Evolutionary conservation across 2,329 filamentous ascomycete genomes (phyloP).

Genomic region (Verticillium longisporum): DNA sequence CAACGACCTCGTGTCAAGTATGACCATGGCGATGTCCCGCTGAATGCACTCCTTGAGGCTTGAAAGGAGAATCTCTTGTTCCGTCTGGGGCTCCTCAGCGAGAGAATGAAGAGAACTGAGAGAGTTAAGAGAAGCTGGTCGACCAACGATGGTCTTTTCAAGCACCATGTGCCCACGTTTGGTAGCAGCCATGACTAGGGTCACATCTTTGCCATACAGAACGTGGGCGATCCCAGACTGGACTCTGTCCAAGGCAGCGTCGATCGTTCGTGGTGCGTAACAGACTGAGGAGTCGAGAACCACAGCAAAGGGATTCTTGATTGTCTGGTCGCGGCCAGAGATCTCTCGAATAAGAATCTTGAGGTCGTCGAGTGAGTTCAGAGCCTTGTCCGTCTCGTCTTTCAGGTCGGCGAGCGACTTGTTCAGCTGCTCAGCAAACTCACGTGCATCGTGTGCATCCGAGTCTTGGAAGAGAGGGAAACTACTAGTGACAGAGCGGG

Average conservation of each 20-base stretch:
- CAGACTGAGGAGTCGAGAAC: conserved; percentile 32
- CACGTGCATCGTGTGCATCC: conserved; percentile 33
- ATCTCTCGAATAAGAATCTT: conserved; percentile 40
- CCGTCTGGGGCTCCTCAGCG: conserved; percentile 25
- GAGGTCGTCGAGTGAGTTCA: conserved; percentile 38
- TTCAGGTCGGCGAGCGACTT: conserved; percentile 26
- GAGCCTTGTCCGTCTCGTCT: conserved; percentile 31
- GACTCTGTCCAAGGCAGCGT: conserved; percentile 43
- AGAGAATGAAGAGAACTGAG: background rate
- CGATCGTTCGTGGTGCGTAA: conserved; percentile 35
- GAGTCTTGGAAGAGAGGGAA: conserved; percentile 37
- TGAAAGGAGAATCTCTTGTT: conserved; percentile 28
- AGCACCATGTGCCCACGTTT: conserved; percentile 47
- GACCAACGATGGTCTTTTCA: conserved; percentile 40
- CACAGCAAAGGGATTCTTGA: conserved; percentile 39
- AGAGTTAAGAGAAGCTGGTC: background rate
- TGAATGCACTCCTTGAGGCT: conserved; percentile 38
- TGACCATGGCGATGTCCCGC: conserved; percentile 40
- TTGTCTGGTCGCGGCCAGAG: conserved; percentile 35
- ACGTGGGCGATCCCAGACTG: conserved; percentile 43
- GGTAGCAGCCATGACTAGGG: conserved; percentile 38
- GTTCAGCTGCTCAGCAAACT: conserved; percentile 34
- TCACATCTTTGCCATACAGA: conserved; percentile 37
- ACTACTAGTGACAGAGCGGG: conserved; percentile 32
- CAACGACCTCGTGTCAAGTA: conserved; percentile 43